These are phyloP conservation scores for Stachybotrys elegans DNA, from an alignment of 2,329 filamentous ascomycete species.

Conservation along the genomic window DNA sequence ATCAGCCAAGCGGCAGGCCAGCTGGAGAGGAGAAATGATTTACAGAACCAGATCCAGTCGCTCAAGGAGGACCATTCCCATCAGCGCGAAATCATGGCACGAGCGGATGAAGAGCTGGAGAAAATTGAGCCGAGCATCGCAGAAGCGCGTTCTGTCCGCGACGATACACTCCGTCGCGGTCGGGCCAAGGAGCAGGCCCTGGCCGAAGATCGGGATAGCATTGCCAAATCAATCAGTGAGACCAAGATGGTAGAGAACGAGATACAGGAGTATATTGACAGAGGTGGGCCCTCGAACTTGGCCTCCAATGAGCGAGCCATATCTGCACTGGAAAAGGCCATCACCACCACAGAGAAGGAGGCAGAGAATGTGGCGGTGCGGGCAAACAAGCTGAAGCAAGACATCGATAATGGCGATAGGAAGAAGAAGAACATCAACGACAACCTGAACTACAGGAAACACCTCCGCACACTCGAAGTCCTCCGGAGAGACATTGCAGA, in stretches of 20 bases:
- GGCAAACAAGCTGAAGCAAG: constrained; percentile 72
- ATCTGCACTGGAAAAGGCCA: constrained; percentile 58
- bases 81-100: constrained; percentile 64
- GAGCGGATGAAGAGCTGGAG: constrained; percentile 68
- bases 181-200: constrained; percentile 68
- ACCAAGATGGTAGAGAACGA: constrained; percentile 70
- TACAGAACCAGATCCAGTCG: constrained; percentile 67
- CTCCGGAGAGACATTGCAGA: constrained; percentile 67
- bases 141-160: constrained; percentile 69
- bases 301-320: constrained; percentile 66
- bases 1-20: constrained; percentile 66
- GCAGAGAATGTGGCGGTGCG: constrained; percentile 61
- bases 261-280: constrained; percentile 73
- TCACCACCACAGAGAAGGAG: constrained; percentile 62
- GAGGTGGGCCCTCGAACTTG: constrained; percentile 69
- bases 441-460: constrained; percentile 81
- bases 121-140: constrained; percentile 69
- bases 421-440: constrained; percentile 84
- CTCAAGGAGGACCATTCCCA: constrained; percentile 63
- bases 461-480: constrained; percentile 60
- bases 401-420: constrained; percentile 72
- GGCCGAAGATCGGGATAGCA: constrained; percentile 62
- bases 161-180: constrained; percentile 69
- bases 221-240: constrained; percentile 72
- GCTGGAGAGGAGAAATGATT: constrained; percentile 72